Evolutionary conservation across 768 basidiomycete species (phyloP), one percentile per base, ranked within the genome.

Genomic region (Glaciozyma antarctica): DNA sequence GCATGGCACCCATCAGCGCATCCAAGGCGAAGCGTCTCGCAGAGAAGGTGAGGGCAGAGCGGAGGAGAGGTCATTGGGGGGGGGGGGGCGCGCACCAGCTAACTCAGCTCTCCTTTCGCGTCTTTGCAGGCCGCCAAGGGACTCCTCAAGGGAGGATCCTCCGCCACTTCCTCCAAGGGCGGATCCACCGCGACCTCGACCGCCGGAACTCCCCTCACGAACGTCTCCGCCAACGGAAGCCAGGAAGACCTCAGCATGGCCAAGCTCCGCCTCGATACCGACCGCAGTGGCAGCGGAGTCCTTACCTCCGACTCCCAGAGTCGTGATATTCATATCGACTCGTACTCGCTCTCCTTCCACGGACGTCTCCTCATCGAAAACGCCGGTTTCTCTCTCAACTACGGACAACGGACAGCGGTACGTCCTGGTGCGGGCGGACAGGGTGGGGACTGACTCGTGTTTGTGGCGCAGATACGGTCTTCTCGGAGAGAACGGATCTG

Each of bases 401-500:
- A 92, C 71, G 90, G 90, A 0, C 88, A 93, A 92, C 71, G 90
- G 90, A 0, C 88, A 93, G 75, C 80, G 90, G 70, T 76, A 32
- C 52, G 72, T 65, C 7, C n/a, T 5, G 12, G 22, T 49, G 5
- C 45, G n/a, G 24, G 10, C 9, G 44, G 1, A 1, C 5, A 8
- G 43, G 30, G 28, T 3, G 5, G 51, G 6, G 1, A 8, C 59
- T 57, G 64, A 60, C 48, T 5, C 34, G 1, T 21, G 62, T 58
- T 9, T 24, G 5, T 44, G 16, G 10, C 22, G 16, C 65, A 79
- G 80, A 69, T 99, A 99, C 74, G 95, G 95, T 77, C 81, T 99
- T 41, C 81, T 99, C 51, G 94, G 94, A 45, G 91, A 97, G 77
- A 98, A 99, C 75, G 94, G 94, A 41, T 93, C 89, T n/a, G 94